A percentile compares a stretch with the other conserved stretches of the same genome.
These are phyloP conservation scores for Ophiostoma sp. DNA, from an alignment of 2,329 filamentous ascomycete species.

Conservation along the genomic window DNA sequence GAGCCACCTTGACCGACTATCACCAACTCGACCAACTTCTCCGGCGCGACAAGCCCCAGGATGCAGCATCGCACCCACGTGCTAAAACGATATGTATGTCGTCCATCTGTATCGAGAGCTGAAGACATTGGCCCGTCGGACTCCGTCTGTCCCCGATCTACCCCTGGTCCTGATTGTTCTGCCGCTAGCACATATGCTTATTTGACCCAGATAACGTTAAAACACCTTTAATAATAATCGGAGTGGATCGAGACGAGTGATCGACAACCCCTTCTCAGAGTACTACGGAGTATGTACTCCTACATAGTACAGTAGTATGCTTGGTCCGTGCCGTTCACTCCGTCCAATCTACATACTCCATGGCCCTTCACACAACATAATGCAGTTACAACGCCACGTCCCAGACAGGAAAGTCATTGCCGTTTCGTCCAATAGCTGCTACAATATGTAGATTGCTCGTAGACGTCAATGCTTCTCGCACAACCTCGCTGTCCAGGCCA, in stretches of 20 bases:
- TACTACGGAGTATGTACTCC: no score
- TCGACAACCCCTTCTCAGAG: not conserved
- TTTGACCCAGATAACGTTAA: constrained; percentile 6
- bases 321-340: not conserved
- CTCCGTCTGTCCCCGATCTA: constrained; percentile 9
- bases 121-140: constrained; percentile 1
- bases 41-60: not conserved
- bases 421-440: not conserved
- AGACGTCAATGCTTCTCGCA: constrained; percentile 4
- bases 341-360: not conserved
- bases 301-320: not conserved
- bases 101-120: not conserved
- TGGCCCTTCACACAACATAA: not conserved
- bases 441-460: not conserved
- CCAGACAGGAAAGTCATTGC: constrained; percentile 16
- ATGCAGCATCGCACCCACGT: constrained; percentile 10
- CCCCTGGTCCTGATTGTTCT: constrained; percentile 1
- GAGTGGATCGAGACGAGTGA: not conserved
- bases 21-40: not conserved
- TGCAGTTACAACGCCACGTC: constrained; percentile 11
- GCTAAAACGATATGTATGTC: not conserved
- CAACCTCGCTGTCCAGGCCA: not conserved
- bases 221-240: not conserved
- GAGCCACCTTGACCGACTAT: not conserved
- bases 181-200: constrained; percentile 12